Base-by-base conservation (phyloP, 805 yeast genomes). In the Wickerhamiella sergipiensis region DNA sequence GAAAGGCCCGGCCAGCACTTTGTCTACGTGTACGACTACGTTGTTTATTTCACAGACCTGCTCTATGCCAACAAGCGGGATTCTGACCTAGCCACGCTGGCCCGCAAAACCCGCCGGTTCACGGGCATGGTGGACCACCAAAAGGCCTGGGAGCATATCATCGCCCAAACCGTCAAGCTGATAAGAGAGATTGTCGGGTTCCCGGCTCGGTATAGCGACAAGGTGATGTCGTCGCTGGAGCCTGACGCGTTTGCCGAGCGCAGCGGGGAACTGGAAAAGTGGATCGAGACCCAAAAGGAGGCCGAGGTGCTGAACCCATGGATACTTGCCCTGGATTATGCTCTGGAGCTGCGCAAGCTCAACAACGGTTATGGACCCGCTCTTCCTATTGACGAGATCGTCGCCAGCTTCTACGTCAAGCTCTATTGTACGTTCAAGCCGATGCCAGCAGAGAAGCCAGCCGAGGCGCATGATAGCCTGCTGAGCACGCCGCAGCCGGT, bases 1-100 rank as follows among this genome's bases (percentile, higher is more conserved):
- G 98, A 94, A 64, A 68, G 94, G 19, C 92, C 97, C 0, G 99
- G 99, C 0, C 86, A 85, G 58, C 96, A 90, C 65, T 90, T 88
- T 63, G 79, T 78, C 10, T 87, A 83, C 65, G 81, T 83, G 31
- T 75, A 72, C 55, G 78, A 80, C 50, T 90, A 92, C 61, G 76
- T 85, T 21, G 63, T 69, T 46, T 83, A 81, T 60, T 81, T 74
- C 58, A 74, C 83, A 46, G 75, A 75, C 21, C 60, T 89, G 22
- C 64, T 85, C 22, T 67, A 72, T 33, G 64, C 70, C 23, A 70
- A 75, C 8, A 66, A 71, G 9, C 90, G 87, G 58, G 69, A 83
- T 45, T 75, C 74, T 15, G 71, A 79, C 0, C 67, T 92, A 55
- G 70, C 80, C 1, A 66, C 71, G 6, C 72, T 89, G 61, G 74